These are phyloP conservation scores for Pythium biforme DNA, from an alignment of 352 stramenopile species.

Conservation along the genomic window DNA sequence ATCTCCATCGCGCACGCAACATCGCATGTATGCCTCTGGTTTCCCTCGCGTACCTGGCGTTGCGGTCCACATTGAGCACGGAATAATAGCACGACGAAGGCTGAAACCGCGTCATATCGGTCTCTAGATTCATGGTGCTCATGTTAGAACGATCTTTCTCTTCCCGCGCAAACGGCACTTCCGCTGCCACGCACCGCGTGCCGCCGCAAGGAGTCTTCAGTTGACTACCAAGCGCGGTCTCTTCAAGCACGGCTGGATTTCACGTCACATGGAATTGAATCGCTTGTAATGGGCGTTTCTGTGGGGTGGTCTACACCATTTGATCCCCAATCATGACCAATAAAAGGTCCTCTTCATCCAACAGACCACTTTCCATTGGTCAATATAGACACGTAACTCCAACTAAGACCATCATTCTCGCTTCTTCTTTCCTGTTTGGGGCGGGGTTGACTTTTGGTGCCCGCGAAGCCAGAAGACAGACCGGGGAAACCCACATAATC, in stretches of 20 bases:
- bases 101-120: slow-evolving; percentile 19
- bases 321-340: slow-evolving; percentile 12
- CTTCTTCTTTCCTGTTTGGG: neutral
- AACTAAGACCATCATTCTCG: slow-evolving; percentile 23
- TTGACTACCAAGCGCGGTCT: slow-evolving; percentile 2
- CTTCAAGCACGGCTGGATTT: slow-evolving; percentile 17
- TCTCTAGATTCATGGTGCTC: neutral
- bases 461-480: slow-evolving; percentile 1
- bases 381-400: neutral
- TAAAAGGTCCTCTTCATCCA: neutral
- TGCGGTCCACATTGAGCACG: slow-evolving; percentile 54
- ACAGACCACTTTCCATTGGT: slow-evolving; percentile 9
- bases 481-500: neutral
- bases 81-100: slow-evolving; percentile 59
- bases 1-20: neutral
- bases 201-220: neutral
- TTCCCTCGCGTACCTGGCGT: slow-evolving; percentile 42
- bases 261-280: slow-evolving; percentile 23
- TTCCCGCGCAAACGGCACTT: neutral
- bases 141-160: too few species aligned
- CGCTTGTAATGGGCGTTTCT: neutral
- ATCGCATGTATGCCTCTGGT: too few species aligned
- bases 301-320: slow-evolving; percentile 9
- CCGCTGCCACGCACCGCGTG: neutral
- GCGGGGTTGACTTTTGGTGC: neutral